Evolutionary conservation across 1,284 basidiomycete species (phyloP), one percentile per base, ranked within the genome.

Genomic region (Marasmius fiardii): DNA sequence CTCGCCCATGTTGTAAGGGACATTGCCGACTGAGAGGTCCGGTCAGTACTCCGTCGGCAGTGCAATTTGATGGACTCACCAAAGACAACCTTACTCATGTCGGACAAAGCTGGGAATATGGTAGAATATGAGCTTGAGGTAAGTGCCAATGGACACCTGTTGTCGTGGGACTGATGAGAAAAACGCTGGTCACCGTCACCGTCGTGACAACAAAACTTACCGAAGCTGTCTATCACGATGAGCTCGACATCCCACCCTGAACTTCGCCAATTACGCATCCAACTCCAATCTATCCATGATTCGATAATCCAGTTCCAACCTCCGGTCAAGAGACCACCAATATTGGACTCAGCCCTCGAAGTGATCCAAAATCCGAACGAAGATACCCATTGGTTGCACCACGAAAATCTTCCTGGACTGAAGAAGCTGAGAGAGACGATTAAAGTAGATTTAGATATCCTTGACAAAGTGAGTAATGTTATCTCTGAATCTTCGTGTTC

Each of bases 1-100:
- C 75, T 92, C 90, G 49, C 82, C 85, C 87, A 92, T 92, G 63
- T 88, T 89, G 70, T 92, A 92, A 24, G 90, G 90, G 7, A 92
- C 89, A 80, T 92, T 92, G 55, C 90, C 90, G 48, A 92, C 90
- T 92, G 61, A 24, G 39, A 39, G 23, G 31, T 12, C 33, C 52
- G 28, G 50, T 31, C 39, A 44, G 52, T n/a, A 45, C 14, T 41
- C 8, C 48, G 21, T 39, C 35, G 51, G n/a, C 16, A 37, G 18
- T 18, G 31, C 12, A 55, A 8, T 23, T 43, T 12, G 16, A 49
- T 26, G 10, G 33, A n/a, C 63, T 43, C 52, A 70, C 70, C 70
- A 48, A 71, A 71, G 16, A 71, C 70, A 1, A 71, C 70, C 55
- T 71, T 71, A 48, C 70, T 71, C 70, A 71, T 68, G 18, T 14